Percentiles rank a stretch among this genome's conserved stretches.
These are phyloP conservation scores for Lipomyces starkeyi DNA, from an alignment of 805 yeast genomes.

Conservation along the genomic window DNA sequence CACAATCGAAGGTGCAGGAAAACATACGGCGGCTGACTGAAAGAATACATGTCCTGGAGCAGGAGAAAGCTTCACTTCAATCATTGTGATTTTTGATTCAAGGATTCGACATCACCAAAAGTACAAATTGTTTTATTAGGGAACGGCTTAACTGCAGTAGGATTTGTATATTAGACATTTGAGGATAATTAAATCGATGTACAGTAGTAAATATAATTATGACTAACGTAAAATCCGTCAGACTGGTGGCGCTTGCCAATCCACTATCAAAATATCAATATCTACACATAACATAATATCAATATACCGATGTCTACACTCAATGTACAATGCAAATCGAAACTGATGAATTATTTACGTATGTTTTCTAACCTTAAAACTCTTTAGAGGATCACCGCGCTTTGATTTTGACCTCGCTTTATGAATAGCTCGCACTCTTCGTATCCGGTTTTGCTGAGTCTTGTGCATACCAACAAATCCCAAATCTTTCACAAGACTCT, in stretches of 20 bases:
- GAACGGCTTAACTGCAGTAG: not conserved
- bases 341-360: not conserved
- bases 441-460: slow-evolving; percentile 40
- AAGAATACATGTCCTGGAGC: slow-evolving; percentile 47
- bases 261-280: too few species aligned
- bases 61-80: slow-evolving; percentile 38
- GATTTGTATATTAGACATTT: slow-evolving; percentile 1
- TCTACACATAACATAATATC: too few species aligned
- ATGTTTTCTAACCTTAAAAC: slow-evolving; percentile 45
- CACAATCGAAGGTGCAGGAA: slow-evolving; percentile 52
- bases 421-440: slow-evolving; percentile 37
- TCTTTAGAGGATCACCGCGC: slow-evolving; percentile 66
- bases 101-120: not conserved
- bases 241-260: too few species aligned
- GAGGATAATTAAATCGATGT: not conserved
- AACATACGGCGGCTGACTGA: slow-evolving; percentile 54
- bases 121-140: slow-evolving; percentile 8
- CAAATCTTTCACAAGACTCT: slow-evolving; percentile 33
- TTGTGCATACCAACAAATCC: slow-evolving; percentile 40
- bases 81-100: not conserved
- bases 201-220: not conserved
- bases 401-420: slow-evolving; percentile 39
- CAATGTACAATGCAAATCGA: not conserved
- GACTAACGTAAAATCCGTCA: too few species aligned
- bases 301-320: not conserved